These are phyloP conservation scores for Diversispora epigaea DNA, from an alignment of 192 early-diverging fungal genomes.

Conservation along the genomic window DNA sequence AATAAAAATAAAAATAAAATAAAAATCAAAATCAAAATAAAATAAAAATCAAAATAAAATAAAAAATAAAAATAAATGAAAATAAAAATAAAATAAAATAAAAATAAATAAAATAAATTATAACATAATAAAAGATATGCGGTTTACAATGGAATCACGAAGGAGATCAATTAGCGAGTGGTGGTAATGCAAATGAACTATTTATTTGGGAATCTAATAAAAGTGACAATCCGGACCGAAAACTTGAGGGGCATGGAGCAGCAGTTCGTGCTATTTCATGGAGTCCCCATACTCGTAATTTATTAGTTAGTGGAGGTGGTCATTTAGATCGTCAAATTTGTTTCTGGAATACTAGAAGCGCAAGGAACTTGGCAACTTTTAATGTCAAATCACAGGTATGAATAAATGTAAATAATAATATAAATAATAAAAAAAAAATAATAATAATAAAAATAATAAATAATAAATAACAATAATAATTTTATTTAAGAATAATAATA, in stretches of 20 bases:
- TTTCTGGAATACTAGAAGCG: slow-evolving; percentile 80
- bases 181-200: slow-evolving; percentile 91
- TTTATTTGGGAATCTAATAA: slow-evolving; percentile 74
- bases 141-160: slow-evolving; percentile 85
- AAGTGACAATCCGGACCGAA: slow-evolving; percentile 50
- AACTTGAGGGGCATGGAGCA: slow-evolving; percentile 72
- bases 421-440: no score
- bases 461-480: no score
- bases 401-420: no score
- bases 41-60: no score
- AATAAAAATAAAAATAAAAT: no score
- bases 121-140: slow-evolving; percentile 58
- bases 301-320: slow-evolving; percentile 91
- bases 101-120: neutral
- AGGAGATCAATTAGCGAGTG: slow-evolving; percentile 70
- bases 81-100: neutral
- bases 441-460: no score
- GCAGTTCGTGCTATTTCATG: slow-evolving; percentile 96
- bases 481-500: no score
- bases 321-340: slow-evolving; percentile 86
- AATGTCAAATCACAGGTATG: slow-evolving; percentile 84
- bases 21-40: no score
- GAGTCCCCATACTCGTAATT: slow-evolving; percentile 71
- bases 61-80: no score
- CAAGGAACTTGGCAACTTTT: slow-evolving; percentile 46